Base-by-base conservation (phyloP, 495 filamentous ascomycete species). In the Hypoxylon lenormandii region DNA sequence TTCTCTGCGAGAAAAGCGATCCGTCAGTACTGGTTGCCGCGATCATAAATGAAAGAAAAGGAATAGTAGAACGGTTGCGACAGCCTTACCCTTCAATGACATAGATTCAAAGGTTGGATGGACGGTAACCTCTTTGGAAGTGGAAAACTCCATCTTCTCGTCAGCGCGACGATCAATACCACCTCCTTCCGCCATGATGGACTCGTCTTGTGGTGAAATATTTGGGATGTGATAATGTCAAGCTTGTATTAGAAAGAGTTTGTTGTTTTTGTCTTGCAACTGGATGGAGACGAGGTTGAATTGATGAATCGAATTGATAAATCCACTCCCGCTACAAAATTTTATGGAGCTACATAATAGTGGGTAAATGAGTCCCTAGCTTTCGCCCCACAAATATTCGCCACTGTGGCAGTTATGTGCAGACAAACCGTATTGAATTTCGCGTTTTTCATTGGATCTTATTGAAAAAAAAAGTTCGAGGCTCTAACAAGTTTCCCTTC, bases 81-180 rank as follows among this genome's bases (percentile, higher is more conserved):
- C 50, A 10, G 45, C 19, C 75, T 46, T 73, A 81, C 83, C 86
- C 79, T 98, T 98, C 77, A 98, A 79, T 3, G 77, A 80, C 79
- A 83, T 84, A 26, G 81, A 78, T 80, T 83, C 84, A 74, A 86
- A 86, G 28, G 84, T 86, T 59, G 84, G 84, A 70, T 82, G 80
- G n/a, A 97, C 93, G 10, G 88, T 92, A 51, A 98, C 94, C 87
- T 98, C 96, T 80, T 96, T 97, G 64, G 93, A 97, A 79, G 95
- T 98, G 63, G 87, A 88, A 83, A 98, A 98, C 83, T 98, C 95
- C 86, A 97, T 96, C 78, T 91, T 90, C 87, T 96, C 93, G 81
- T 98, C 95, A 33, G 89, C 88, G 75, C 93, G 92, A 79, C 92
- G 89, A 81, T 98, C 96, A 72, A 98, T 97, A 33, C 82, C 82